Evolutionary conservation across 2,329 filamentous ascomycete genomes (phyloP).

Genomic region (Epichloe elymi): DNA sequence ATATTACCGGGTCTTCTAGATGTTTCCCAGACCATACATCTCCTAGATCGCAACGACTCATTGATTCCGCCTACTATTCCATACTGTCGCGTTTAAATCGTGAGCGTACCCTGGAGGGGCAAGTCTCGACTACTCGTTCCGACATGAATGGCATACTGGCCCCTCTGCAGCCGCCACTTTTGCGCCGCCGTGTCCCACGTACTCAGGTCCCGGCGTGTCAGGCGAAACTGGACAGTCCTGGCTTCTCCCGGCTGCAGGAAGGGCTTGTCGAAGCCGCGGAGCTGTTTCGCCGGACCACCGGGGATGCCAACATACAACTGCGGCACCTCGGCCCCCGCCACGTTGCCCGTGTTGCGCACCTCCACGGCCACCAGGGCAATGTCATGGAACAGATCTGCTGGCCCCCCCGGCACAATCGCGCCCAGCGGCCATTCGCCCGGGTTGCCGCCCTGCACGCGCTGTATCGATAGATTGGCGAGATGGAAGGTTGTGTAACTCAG

Average conservation of each 20-base stretch:
- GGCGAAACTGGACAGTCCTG: conserved; percentile 32
- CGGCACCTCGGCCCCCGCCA: conserved; percentile 31
- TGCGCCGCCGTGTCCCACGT: conserved; percentile 50
- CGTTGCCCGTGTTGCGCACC: conserved; percentile 28
- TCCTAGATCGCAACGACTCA: no score
- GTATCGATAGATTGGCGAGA: conserved; percentile 29
- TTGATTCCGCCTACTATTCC: no score
- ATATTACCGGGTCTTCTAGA: no score
- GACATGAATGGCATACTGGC: conserved; percentile 30
- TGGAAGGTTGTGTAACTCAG: conserved; percentile 42
- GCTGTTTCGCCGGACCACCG: conserved; percentile 37
- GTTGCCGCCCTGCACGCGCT: conserved; percentile 9
- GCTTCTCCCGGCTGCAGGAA: conserved; percentile 32
- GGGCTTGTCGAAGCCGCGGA: conserved; percentile 55
- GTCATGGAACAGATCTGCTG: conserved; percentile 33
- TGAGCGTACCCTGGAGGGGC: conserved; percentile 25
- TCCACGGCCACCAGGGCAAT: conserved; percentile 25
- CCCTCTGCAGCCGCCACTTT: conserved; percentile 42
- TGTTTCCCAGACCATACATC: no score
- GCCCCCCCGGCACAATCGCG: conserved; percentile 31
- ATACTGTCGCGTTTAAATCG: conserved; percentile 14
- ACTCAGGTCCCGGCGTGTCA: conserved; percentile 53
- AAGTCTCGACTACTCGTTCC: conserved; percentile 35
- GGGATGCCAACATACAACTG: conserved; percentile 37
- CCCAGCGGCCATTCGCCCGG: conserved; percentile 25